Conservation (phyloP, 257 asterid genomes). For the Knoxia roxburghii region DNA sequence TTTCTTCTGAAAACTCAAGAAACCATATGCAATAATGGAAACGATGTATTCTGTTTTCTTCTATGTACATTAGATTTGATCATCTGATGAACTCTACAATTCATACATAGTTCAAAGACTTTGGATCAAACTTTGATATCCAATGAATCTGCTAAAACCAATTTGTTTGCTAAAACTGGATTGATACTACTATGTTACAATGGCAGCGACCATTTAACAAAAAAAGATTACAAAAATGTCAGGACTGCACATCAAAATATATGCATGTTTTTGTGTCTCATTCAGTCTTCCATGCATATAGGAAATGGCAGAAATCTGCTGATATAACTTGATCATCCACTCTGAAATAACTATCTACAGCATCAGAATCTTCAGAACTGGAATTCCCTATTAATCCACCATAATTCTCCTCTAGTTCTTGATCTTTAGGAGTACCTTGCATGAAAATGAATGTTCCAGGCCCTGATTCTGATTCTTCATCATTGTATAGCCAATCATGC, state of each 20-base stretch:
- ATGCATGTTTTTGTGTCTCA: conserved; percentile 14
- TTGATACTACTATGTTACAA: neutral
- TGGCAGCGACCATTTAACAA: neutral
- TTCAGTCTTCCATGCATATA: conserved; percentile 69
- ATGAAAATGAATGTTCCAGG: conserved; percentile 65
- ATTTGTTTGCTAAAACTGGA: neutral
- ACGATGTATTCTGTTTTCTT: too few species aligned
- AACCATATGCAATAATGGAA: too few species aligned
- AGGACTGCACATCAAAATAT: neutral
- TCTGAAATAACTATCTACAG: conserved; percentile 16
- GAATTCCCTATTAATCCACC: neutral
- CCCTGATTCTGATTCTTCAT: conserved; percentile 23
- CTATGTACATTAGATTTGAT: too few species aligned
- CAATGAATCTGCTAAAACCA: neutral
- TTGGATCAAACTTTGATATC: too few species aligned
- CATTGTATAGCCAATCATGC: conserved; percentile 68
- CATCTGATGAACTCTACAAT: too few species aligned
- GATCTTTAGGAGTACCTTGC: conserved; percentile 30
- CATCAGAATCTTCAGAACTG: conserved; percentile 12
- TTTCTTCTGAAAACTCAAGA: too few species aligned
- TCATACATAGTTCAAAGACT: too few species aligned
- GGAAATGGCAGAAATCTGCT: conserved; percentile 59
- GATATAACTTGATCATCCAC: conserved; percentile 20
- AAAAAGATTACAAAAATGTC: neutral
- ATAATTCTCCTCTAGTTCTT: conserved; percentile 13